Percentiles rank a stretch among this genome's conserved stretches.
Evolutionary conservation across 352 stramenopile species (phyloP).

Genomic region (Globisporangium camurandrum): DNA sequence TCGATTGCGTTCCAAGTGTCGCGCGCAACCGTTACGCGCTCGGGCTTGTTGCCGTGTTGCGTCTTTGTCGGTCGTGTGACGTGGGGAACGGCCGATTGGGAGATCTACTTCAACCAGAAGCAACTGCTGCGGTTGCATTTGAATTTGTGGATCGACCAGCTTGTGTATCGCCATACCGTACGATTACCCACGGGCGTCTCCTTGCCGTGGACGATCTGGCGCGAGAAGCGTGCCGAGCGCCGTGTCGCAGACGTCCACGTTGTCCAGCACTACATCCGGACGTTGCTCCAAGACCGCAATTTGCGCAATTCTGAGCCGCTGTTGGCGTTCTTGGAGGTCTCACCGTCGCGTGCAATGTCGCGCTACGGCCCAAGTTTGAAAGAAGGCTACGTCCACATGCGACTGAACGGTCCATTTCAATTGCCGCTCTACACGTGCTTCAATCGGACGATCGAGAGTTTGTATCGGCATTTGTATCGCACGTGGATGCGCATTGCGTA

Average conservation of each 20-base stretch:
- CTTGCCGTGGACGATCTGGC: constrained; percentile 74
- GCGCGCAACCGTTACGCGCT: constrained; percentile 56
- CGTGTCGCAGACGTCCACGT: constrained; percentile 60
- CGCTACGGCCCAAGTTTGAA: constrained; percentile 74
- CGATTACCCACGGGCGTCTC: constrained; percentile 34
- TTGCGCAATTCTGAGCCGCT: constrained; percentile 71
- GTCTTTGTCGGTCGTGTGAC: constrained; percentile 75
- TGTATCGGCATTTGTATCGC: constrained; percentile 82
- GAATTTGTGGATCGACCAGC: constrained; percentile 41
- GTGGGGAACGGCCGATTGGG: constrained; percentile 73
- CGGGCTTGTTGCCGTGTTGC: constrained; percentile 70
- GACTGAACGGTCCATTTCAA: constrained; percentile 83
- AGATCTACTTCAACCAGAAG: constrained; percentile 85
- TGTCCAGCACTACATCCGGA: constrained; percentile 68
- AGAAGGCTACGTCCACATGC: constrained; percentile 86
- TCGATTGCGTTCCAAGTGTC: constrained; percentile 73
- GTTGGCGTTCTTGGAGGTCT: constrained; percentile 76
- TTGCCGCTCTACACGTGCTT: constrained; percentile 81
- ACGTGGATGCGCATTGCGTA: constrained; percentile 84
- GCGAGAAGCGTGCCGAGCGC: constrained; percentile 72
- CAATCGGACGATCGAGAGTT: constrained; percentile 69
- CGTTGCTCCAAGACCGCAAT: constrained; percentile 50
- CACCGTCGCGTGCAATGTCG: constrained; percentile 63
- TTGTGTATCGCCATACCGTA: constrained; percentile 38
- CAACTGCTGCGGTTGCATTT: constrained; percentile 71